A percentile compares a stretch with the other conserved stretches of the same genome.
Evolutionary conservation across 75 land plant species (phyloP).

Genomic region (Chamaecyparis obtusa): DNA sequence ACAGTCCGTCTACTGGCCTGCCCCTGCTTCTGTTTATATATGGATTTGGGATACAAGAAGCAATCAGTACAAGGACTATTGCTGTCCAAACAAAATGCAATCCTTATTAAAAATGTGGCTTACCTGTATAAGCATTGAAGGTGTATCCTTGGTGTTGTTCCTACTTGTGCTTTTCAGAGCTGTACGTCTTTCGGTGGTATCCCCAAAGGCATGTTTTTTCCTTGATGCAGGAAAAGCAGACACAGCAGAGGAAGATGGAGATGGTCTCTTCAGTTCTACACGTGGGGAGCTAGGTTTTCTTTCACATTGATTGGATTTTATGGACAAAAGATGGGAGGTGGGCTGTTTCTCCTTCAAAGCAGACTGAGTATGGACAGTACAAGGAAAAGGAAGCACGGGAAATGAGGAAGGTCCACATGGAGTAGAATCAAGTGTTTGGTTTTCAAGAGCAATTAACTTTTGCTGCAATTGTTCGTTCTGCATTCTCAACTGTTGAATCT

Average conservation of each 20-base stretch:
- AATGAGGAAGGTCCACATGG: background rate
- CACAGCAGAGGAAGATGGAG: background rate
- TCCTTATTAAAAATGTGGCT: background rate
- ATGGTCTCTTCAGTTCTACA: background rate
- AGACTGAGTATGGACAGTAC: background rate
- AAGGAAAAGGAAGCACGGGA: background rate
- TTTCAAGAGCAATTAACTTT: constrained; percentile 14
- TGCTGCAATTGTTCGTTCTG: constrained; percentile 21
- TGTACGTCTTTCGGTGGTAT: background rate
- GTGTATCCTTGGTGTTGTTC: background rate
- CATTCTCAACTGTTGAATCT: constrained; percentile 22
- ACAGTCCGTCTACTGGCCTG: too few relatives aligned
- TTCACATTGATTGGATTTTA: background rate
- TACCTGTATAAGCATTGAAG: background rate
- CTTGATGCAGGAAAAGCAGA: background rate
- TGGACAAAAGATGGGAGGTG: too few relatives aligned
- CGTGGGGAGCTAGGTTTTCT: background rate
- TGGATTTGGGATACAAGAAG: too few relatives aligned
- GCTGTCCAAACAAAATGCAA: too few relatives aligned
- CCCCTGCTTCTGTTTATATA: too few relatives aligned
- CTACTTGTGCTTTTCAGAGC: background rate
- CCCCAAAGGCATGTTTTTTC: background rate
- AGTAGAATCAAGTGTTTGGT: background rate
- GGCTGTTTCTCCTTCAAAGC: too few relatives aligned
- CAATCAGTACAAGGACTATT: too few relatives aligned